phyloP scores from a whole-genome alignment of 805 yeast genomes.

The Metschnikowia rubicola region DNA sequence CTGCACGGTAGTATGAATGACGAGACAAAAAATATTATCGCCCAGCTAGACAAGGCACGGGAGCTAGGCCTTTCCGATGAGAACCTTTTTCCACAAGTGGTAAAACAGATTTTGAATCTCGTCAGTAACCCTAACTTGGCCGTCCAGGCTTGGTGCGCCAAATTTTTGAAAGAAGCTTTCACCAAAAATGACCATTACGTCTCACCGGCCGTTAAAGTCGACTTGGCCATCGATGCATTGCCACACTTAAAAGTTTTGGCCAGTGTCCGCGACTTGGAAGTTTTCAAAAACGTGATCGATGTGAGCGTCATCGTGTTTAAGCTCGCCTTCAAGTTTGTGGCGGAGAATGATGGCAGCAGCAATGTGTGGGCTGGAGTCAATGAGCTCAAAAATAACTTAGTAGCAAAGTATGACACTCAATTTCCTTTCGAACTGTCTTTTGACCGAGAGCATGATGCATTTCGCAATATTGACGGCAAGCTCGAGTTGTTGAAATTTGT shows the following conservation, averaged over 20 bases:
- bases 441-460: conserved; percentile 45
- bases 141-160: conserved; percentile 41
- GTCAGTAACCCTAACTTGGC: conserved; percentile 30
- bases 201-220: conserved; percentile 28
- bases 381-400: conserved; percentile 54
- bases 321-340: conserved; percentile 43
- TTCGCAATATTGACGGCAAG: conserved; percentile 54
- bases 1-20: conserved; percentile 11
- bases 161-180: conserved; percentile 38
- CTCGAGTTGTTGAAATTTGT: conserved; percentile 74
- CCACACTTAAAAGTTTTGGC: conserved; percentile 29
- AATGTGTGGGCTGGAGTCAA: conserved; percentile 55
- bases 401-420: conserved; percentile 55
- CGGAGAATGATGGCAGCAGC: conserved; percentile 44
- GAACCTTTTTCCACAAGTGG: conserved; percentile 38
- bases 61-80: conserved; percentile 29
- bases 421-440: conserved; percentile 52
- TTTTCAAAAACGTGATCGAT: conserved; percentile 32
- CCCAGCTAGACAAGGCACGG: conserved; percentile 38
- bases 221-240: conserved; percentile 40
- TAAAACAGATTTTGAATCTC: conserved; percentile 42
- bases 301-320: conserved; percentile 41
- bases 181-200: conserved; percentile 23
- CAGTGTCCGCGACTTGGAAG: conserved; percentile 27
- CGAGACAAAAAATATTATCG: conserved; percentile 18